Base-by-base conservation (phyloP, 768 basidiomycete species). In the Cystofilobasidium bisporidii region DNA sequence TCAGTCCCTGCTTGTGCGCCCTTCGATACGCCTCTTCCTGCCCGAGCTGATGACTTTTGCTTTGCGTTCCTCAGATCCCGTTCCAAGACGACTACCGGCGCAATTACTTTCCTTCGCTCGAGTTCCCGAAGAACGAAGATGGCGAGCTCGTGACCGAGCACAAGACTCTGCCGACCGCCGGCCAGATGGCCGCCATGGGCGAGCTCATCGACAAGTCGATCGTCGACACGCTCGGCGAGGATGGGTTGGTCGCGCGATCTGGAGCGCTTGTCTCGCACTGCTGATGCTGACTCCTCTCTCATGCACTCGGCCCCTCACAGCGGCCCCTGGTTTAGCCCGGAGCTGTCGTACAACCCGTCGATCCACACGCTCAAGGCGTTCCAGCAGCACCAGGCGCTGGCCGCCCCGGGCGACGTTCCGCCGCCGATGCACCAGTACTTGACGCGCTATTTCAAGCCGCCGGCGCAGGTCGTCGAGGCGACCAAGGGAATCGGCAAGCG, bases 81-180 rank as follows among this genome's bases (percentile, higher is more conserved):
- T 97, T 96, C 74, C 91, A 91, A 2, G 94, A 99, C 75, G 94
- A 99, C 72, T 81, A 91, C 62, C 84, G 91, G 67, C 87, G 85
- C 71, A 91, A 89, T 76, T 85, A 84, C 14, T 97, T 99, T 75
- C 84, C 87, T 0, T 89, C 89, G 0, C 81, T 98, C 36, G 83
- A 85, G 53, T 81, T 81, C 14, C 81, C 94, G 20, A 79, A 86
- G 67, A 86, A 84, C 64, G 87, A 84, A 74, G 86, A 85, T 56
- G 91, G 91, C 2, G 86, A 89, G 72, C 76, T 75, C 0, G 76
- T 97, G 43, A 82, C 78, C 26, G 83, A 85, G 69, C 94, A 99
- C 75, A 84, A 88, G 17, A 87, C 86, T 72, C 77, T 97, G 24
- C 90, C 92, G 15, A 91, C 88, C 0, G 79, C 86, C 62, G 82